phyloP scores from a whole-genome alignment of 2,329 filamentous ascomycete species.

The Phialophora chinensis region DNA sequence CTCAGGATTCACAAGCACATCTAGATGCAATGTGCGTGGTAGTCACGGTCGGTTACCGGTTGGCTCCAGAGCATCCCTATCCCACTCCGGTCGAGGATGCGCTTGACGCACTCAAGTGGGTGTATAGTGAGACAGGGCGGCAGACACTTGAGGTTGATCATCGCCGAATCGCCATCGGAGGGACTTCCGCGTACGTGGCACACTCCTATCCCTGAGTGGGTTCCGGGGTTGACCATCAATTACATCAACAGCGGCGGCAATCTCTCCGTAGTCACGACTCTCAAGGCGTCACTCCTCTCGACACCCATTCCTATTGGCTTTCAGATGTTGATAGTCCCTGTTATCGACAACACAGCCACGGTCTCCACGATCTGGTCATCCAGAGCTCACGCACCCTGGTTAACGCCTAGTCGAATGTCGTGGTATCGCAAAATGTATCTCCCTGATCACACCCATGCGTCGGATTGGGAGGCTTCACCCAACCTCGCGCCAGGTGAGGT shows the following conservation, averaged over 20 bases:
- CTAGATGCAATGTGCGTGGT: conserved; percentile 55
- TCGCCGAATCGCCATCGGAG: conserved; percentile 54
- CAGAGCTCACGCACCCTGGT: conserved; percentile 56
- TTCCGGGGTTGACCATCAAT: neutral
- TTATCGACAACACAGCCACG: conserved; percentile 62
- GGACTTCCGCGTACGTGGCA: conserved; percentile 51
- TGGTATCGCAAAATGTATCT: conserved; percentile 64
- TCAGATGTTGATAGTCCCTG: conserved; percentile 43
- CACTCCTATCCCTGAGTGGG: neutral
- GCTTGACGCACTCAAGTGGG: conserved; percentile 60
- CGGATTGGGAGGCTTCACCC: conserved; percentile 60
- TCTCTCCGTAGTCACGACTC: neutral
- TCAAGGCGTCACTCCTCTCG: conserved; percentile 44
- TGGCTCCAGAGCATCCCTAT: conserved; percentile 63
- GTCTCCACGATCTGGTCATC: conserved; percentile 42
- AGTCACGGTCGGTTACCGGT: conserved; percentile 61
- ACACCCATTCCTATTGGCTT: conserved; percentile 42
- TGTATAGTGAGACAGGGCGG: conserved; percentile 43
- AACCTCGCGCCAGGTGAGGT: conserved; percentile 56
- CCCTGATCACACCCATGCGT: conserved; percentile 52
- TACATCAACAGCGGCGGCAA: conserved; percentile 50
- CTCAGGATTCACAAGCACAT: neutral
- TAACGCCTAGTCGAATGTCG: conserved; percentile 63
- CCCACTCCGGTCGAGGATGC: conserved; percentile 63
- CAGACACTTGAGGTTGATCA: conserved; percentile 53